Percentiles rank a stretch among this genome's conserved stretches.
phyloP scores from a whole-genome alignment of 768 basidiomycete genomes.

The Mrakia frigida region DNA sequence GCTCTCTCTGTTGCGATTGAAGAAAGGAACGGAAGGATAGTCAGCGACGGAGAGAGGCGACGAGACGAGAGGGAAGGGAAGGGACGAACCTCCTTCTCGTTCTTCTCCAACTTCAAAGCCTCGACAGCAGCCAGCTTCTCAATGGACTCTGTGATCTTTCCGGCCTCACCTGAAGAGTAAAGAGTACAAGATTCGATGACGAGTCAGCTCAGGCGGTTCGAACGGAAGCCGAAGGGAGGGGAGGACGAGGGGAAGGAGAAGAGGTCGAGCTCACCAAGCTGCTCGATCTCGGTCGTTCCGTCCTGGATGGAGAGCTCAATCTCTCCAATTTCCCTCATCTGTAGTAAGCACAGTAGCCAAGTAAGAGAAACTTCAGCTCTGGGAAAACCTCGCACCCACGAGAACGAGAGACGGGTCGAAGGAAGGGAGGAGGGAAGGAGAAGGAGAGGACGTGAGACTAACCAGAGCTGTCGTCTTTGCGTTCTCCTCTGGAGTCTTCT shows the following conservation, averaged over 20 bases:
- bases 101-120: constrained; percentile 90
- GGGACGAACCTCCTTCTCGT: constrained; percentile 77
- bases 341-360: neutral
- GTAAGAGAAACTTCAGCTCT: neutral
- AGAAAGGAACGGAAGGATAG: neutral
- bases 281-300: constrained; percentile 96
- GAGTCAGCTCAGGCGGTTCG: neutral
- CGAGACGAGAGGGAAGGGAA: constrained; percentile 23
- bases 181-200: neutral
- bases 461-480: constrained; percentile 96
- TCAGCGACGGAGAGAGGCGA: constrained; percentile 20
- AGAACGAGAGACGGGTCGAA: neutral
- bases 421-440: neutral
- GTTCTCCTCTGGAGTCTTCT: constrained; percentile 99
- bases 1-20: constrained; percentile 60
- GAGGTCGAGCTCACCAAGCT: constrained; percentile 56
- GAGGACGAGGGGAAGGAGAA: neutral
- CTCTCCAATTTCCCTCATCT: constrained; percentile 99
- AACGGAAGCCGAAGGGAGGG: neutral
- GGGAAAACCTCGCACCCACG: neutral
- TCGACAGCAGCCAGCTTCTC: constrained; percentile 95
- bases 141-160: constrained; percentile 99
- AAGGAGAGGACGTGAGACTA: constrained; percentile 36
- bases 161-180: constrained; percentile 70
- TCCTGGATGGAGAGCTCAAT: constrained; percentile 98